phyloP scores from a whole-genome alignment of 164 flowering plant species.

The Warburgia ugandensis region DNA sequence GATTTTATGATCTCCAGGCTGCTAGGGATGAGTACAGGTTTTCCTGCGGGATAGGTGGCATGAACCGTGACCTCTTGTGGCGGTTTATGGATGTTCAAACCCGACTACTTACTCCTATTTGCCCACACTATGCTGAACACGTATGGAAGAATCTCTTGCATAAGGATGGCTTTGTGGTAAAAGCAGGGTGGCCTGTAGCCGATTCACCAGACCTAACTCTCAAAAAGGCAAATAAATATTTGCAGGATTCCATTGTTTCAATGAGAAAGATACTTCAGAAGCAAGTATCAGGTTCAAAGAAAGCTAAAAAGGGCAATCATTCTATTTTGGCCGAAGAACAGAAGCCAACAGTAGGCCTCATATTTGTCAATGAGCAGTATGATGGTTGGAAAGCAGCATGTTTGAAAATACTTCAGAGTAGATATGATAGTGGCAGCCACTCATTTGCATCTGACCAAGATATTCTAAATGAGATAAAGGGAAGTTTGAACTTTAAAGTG shows the following conservation, averaged over 20 bases:
- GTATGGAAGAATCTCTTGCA: constrained; percentile 73
- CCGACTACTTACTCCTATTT: constrained; percentile 75
- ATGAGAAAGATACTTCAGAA: constrained; percentile 84
- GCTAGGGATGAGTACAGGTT: constrained; percentile 88
- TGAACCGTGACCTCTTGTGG: constrained; percentile 64
- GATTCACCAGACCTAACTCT: constrained; percentile 59
- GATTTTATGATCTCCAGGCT: constrained; percentile 86
- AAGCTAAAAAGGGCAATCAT: constrained; percentile 45
- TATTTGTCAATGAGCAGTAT: constrained; percentile 71
- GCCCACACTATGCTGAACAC: constrained; percentile 85
- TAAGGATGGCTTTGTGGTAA: constrained; percentile 67
- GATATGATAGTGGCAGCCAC: constrained; percentile 28
- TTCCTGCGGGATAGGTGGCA: constrained; percentile 69
- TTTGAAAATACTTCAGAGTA: constrained; percentile 51
- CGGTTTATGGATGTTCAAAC: constrained; percentile 93
- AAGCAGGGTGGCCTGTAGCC: constrained; percentile 71
- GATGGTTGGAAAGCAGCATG: constrained; percentile 89
- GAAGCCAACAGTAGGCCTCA: constrained; percentile 39
- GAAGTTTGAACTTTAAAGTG: constrained; percentile 47
- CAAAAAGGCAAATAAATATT: constrained; percentile 66
- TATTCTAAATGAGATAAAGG: constrained; percentile 44
- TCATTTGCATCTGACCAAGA: constrained; percentile 63
- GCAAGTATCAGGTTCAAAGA: constrained; percentile 60
- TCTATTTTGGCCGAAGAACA: constrained; percentile 24
- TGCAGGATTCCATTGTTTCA: constrained; percentile 60